phyloP scores from a whole-genome alignment of 1,284 basidiomycete species.

The Sphagnurus paluster region DNA sequence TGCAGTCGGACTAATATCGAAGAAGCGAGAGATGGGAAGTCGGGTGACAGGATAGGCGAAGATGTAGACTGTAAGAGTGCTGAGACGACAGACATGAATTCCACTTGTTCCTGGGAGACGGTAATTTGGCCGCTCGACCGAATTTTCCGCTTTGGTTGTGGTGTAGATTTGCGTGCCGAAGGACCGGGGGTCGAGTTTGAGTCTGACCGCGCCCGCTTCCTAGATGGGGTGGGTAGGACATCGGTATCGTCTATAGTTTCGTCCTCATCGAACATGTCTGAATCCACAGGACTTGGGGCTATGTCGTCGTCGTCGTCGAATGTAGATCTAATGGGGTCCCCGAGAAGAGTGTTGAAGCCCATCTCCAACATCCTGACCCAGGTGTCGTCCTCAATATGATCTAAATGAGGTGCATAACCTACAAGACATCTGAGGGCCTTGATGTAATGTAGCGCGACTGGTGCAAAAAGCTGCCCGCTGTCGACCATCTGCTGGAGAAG shows the following conservation, averaged over 20 bases:
- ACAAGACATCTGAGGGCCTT: constrained; percentile 71
- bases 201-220: constrained; percentile 32
- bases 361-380: constrained; percentile 76
- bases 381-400: constrained; percentile 62
- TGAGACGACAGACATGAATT: constrained; percentile 67
- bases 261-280: constrained; percentile 32
- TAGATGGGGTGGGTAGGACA: constrained; percentile 24
- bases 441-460: constrained; percentile 78
- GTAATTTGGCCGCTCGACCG: constrained; percentile 23
- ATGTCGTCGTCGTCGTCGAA: constrained; percentile 41
- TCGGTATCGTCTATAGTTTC: constrained; percentile 25
- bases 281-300: constrained; percentile 22
- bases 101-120: constrained; percentile 65
- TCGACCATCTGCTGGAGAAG: constrained; percentile 64
- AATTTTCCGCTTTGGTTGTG: constrained; percentile 16
- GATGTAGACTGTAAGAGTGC: constrained; percentile 63
- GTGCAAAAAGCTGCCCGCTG: constrained; percentile 56
- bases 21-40: constrained; percentile 40
- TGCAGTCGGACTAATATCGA: constrained; percentile 65
- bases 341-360: constrained; percentile 77
- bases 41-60: constrained; percentile 50
- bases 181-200: constrained; percentile 22
- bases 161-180: constrained; percentile 15
- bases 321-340: constrained; percentile 50
- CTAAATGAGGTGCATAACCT: constrained; percentile 72